These are phyloP conservation scores for Plasmodium ovale DNA, from an alignment of 169 alveolate genomes.

Conservation along the genomic window DNA sequence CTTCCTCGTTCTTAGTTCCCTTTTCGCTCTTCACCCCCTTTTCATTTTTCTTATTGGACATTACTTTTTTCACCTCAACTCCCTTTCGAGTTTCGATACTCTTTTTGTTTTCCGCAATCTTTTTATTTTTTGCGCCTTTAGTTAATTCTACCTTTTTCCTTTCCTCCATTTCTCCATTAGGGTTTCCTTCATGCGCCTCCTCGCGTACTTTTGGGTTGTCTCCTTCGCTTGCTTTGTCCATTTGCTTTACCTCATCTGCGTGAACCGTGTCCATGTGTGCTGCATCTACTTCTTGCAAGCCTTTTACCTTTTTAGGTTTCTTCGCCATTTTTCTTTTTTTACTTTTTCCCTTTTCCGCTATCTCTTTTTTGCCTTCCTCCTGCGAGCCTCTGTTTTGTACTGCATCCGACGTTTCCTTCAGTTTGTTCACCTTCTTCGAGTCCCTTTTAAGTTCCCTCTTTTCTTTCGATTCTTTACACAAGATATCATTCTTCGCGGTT, in stretches of 20 bases:
- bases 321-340: constrained; percentile 17
- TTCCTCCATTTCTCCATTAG: background rate
- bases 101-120: background rate
- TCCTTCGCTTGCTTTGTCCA: background rate
- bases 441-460: background rate
- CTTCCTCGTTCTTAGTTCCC: background rate
- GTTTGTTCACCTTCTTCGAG: background rate
- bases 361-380: constrained; percentile 20
- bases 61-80: constrained; percentile 15
- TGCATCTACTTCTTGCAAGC: background rate
- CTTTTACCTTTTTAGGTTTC: constrained; percentile 7
- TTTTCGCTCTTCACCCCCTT: background rate
- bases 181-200: background rate
- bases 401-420: background rate
- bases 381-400: background rate
- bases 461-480: background rate
- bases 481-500: background rate
- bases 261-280: background rate
- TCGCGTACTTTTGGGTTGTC: background rate
- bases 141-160: constrained; percentile 28
- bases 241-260: constrained; percentile 9
- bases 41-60: constrained; percentile 7
- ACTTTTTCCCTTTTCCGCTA: constrained; percentile 1
- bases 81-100: background rate
- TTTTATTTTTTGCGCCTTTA: constrained; percentile 2